phyloP scores from a whole-genome alignment of 768 basidiomycete genomes.

The Boletus barrowsii region DNA sequence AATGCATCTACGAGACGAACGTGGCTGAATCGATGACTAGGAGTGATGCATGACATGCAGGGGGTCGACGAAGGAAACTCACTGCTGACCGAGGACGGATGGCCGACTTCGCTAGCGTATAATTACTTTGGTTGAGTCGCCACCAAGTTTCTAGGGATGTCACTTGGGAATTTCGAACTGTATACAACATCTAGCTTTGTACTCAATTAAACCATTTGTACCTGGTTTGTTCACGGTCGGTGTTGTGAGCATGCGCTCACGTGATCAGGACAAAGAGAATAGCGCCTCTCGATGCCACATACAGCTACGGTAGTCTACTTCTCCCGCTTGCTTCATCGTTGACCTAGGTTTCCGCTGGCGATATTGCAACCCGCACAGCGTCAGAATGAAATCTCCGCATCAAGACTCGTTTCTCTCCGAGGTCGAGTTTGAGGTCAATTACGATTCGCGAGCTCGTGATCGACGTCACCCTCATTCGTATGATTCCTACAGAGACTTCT shows the following conservation, averaged over 20 bases:
- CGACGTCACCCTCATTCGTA: neutral
- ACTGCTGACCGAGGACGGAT: constrained; percentile 45
- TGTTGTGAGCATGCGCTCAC: too few species aligned
- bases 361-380: neutral
- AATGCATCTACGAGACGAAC: neutral
- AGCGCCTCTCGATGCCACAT: too few species aligned
- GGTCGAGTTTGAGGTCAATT: constrained; percentile 22
- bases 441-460: neutral
- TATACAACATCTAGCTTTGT: constrained; percentile 10
- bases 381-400: neutral
- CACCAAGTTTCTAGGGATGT: neutral
- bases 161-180: neutral
- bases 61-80: constrained; percentile 55
- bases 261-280: too few species aligned
- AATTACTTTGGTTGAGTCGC: constrained; percentile 42
- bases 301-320: too few species aligned
- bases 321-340: too few species aligned
- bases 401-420: neutral
- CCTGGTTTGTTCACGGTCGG: too few species aligned
- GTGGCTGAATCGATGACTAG: constrained; percentile 28
- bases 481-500: constrained; percentile 11
- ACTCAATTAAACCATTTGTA: neutral
- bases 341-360: too few species aligned
- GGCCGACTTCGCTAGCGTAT: constrained; percentile 54
- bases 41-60: constrained; percentile 52